Evolutionary conservation across 1,139 yeast genomes (phyloP).

Genomic region (Suhomyces guaymorum): DNA sequence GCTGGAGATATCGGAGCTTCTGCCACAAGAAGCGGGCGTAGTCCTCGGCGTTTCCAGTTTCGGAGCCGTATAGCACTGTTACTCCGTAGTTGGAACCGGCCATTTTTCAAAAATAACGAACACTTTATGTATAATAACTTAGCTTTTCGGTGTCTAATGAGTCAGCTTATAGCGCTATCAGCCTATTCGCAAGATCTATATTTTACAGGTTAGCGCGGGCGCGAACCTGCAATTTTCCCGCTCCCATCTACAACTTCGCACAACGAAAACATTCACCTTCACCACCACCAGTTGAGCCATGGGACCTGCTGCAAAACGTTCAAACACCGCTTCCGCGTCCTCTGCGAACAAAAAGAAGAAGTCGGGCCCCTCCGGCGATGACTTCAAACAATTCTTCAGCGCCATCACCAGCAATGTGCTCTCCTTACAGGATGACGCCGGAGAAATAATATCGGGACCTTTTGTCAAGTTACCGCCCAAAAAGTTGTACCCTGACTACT

Average conservation of each 20-base stretch:
- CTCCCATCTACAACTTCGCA: background rate
- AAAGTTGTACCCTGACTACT: conserved; percentile 81
- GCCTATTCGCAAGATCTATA: no score
- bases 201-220: no score
- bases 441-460: conserved; percentile 46
- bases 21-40: conserved; percentile 68
- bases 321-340: conserved; percentile 8
- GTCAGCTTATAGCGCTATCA: no score
- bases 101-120: no score
- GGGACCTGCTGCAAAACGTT: conserved; percentile 16
- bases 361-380: conserved; percentile 21
- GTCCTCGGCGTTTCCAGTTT: conserved; percentile 91
- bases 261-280: conserved; percentile 2
- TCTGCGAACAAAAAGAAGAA: conserved; percentile 19
- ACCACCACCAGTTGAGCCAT: conserved; percentile 6
- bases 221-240: background rate
- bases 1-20: conserved; percentile 55
- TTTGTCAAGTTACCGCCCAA: conserved; percentile 72
- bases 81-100: no score
- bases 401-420: conserved; percentile 29
- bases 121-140: no score
- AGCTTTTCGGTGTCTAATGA: no score
- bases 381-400: conserved; percentile 27
- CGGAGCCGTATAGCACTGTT: conserved; percentile 82
- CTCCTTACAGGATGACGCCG: conserved; percentile 33